Base-by-base conservation (phyloP, 257 asterid species). In the Voacanga thouarsii region DNA sequence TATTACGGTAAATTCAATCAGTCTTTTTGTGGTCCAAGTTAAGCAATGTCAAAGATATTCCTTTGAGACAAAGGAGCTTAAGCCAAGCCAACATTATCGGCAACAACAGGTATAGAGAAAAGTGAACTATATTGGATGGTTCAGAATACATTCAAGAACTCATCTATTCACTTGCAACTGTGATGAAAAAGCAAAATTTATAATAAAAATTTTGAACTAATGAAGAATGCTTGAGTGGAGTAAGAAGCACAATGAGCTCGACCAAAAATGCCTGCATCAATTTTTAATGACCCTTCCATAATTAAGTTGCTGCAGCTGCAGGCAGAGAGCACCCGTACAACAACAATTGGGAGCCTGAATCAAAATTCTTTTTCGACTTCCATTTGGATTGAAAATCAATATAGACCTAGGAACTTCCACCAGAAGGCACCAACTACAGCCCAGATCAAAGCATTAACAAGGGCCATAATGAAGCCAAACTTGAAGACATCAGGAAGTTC, bases 341-440 rank as follows among this genome's bases (percentile, higher is more conserved):
- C 18, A 50, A 39, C 81, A 77, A 51, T 44, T 43, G 39, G n/a
- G 47, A 61, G 37, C 10, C 11, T n/a, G 70, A 30, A 80, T 43
- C 63, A 75, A 79, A 81, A 11, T 24, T 71, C 37, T 15, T 47
- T 71, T 19, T 51, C 75, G 84, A 77, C 86, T 84, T 82, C 33
- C 80, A 80, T 49, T 45, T 67, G 47, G 79, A 78, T 47, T 55
- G 55, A 67, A 80, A 70, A 59, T 83, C 85, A 94, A 78, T 90
- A 94, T 28, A 94, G 90, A 59, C 98, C 97, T 92, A 94, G 84
- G 82, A 94, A 92, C 84, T 94, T 94, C 98, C 97, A 94, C 97
- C 98, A 94, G 77, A 94, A 82, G 55, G 89, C 81, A 47, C 99
- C 97, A 0, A 88, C 92, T 1, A 86, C 86, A 44, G 87, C 94